Base-by-base conservation (phyloP, 73 alveolate genomes). In the Blepharisma japonicum region DNA sequence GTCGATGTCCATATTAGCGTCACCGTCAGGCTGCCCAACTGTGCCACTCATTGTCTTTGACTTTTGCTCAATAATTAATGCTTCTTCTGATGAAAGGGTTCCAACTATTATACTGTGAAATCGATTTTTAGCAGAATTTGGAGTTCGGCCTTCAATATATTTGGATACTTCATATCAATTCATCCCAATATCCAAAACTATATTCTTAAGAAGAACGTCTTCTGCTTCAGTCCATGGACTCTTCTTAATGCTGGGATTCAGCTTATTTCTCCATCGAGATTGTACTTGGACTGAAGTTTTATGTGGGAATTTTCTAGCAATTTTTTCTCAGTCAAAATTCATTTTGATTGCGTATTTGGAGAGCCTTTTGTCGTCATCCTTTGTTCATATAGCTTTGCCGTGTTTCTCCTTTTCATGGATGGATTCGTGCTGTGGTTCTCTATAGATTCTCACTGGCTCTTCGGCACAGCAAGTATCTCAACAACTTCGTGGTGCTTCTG, bases 331-430 rank as follows among this genome's bases (percentile, higher is more conserved):
- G 74, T 61, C 47, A 61, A 14, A 61, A 39, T 61, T 61, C 47
- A 20, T 61, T 39, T 61, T 39, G 11, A 14, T 61, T 0, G 74
- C 74, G 39, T 14, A 9, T 25, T 20, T 20, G 14, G 50, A n/a
- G 2, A 61, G 74, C 23, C 23, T 61, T 61, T 61, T 14, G 23
- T 61, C 74, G 14, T 61, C 74, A 2, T 61, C 74, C 47, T 14
- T 8, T 18, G 74, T 20, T 39, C 74, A 61, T 32, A 32, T 32
- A 32, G 42, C 42, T 32, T 32, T 32, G 42, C 42, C 42, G 42
- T 32, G 42, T 32, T 32, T 32, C 3, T 32, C 42, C 42, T 32
- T 32, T 32, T 32, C 42, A 32, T 32, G 42, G 42, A 32, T 32
- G 42, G 42, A 32, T 32, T 32, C 42, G 42, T 32, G 42, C 3